A percentile compares a stretch with the other conserved stretches of the same genome.
Conservation (phyloP, 257 asterid species). For the Thymus mandschuricus region DNA sequence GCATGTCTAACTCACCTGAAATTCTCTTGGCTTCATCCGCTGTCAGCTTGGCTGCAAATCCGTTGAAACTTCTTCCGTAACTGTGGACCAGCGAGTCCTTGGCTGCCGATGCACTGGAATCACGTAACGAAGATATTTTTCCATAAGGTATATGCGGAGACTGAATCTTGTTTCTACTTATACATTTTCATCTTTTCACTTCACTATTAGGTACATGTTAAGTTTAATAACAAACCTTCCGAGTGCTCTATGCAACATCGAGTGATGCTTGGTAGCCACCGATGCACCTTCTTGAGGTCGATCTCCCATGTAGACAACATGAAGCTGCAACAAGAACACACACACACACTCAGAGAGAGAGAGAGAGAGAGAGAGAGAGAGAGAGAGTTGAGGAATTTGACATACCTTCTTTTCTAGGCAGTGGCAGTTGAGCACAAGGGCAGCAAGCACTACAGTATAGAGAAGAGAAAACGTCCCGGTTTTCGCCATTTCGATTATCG, state of each 20-base stretch:
- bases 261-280: conserved; percentile 39
- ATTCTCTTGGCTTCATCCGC: conserved; percentile 41
- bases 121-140: not conserved
- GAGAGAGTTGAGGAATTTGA: not conserved
- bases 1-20: conserved; percentile 31
- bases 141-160: not conserved
- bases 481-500: conserved; percentile 32
- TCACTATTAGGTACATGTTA: not conserved
- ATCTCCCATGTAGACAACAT: conserved; percentile 53
- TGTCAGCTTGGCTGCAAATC: conserved; percentile 69
- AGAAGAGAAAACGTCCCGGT: conserved; percentile 30
- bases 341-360: not conserved
- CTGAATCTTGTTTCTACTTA: not conserved
- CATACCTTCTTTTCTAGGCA: conserved; percentile 46
- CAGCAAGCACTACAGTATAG: conserved; percentile 39
- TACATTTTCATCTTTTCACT: too few relatives aligned
- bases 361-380: not conserved
- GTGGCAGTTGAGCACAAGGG: conserved; percentile 41
- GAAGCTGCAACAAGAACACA: conserved; percentile 32
- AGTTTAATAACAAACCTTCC: conserved; percentile 42
- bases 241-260: conserved; percentile 42
- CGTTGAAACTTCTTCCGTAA: conserved; percentile 59
- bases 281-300: conserved; percentile 37
- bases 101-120: conserved; percentile 45
- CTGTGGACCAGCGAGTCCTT: conserved; percentile 49